Evolutionary conservation across 768 basidiomycete genomes (phyloP).

Genomic region (Clavulina sp.): DNA sequence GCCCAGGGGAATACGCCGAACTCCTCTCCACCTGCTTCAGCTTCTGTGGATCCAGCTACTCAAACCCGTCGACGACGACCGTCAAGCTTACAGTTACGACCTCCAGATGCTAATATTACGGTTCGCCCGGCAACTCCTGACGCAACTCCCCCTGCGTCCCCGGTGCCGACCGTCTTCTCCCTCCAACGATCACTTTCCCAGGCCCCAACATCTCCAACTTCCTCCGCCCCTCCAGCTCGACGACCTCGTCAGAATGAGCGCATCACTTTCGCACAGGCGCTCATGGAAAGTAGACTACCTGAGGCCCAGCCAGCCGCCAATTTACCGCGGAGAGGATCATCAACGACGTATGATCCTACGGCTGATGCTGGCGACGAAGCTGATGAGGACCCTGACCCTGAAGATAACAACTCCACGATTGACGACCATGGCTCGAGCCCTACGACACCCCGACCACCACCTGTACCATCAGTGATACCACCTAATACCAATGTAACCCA

Average conservation of each 20-base stretch:
- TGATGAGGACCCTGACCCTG: not conserved
- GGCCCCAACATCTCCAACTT: not conserved
- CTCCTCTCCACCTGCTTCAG: not conserved
- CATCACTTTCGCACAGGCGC: constrained; percentile 54
- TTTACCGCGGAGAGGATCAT: not conserved
- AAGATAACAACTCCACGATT: not conserved
- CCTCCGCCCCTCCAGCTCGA: not conserved
- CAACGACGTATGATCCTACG: constrained; percentile 29
- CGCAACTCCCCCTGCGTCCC: not conserved
- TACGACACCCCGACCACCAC: no score
- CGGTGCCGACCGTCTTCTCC: not conserved
- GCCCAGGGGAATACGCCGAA: no score
- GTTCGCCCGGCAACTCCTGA: not conserved
- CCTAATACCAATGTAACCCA: no score
- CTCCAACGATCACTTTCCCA: not conserved
- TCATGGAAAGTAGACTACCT: constrained; percentile 65
- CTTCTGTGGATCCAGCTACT: not conserved
- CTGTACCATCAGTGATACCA: no score
- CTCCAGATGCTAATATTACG: not conserved
- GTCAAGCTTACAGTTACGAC: not conserved
- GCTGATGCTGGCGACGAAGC: constrained; percentile 24
- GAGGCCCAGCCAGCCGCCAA: constrained; percentile 38
- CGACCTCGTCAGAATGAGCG: constrained; percentile 13
- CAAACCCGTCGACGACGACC: not conserved
- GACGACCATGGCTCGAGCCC: not conserved